Conservation (phyloP, 2,329 filamentous ascomycete genomes). For the Penicillium digitatum region DNA sequence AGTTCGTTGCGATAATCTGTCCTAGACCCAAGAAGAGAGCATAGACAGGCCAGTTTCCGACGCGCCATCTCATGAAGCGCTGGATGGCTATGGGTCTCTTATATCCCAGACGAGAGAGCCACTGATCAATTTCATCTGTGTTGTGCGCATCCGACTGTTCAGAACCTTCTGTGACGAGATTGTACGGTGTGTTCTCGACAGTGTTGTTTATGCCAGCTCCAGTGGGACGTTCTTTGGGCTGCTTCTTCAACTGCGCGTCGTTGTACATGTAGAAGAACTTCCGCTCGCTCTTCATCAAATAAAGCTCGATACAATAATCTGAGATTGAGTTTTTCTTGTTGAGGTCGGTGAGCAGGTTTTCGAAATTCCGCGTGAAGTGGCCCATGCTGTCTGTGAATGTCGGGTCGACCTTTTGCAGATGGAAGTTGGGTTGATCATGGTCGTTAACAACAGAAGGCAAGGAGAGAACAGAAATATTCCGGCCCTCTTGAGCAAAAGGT, state of each 20-base stretch:
- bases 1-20: conserved; percentile 62
- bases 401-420: conserved; percentile 62
- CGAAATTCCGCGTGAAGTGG: conserved; percentile 57
- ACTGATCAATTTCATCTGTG: conserved; percentile 35
- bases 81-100: conserved; percentile 53
- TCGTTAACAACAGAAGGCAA: conserved; percentile 55
- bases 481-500: conserved; percentile 11
- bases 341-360: conserved; percentile 53
- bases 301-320: conserved; percentile 61
- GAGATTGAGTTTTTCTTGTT: conserved; percentile 56
- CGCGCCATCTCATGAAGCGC: conserved; percentile 53
- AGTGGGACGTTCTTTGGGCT: conserved; percentile 37
- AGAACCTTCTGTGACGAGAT: conserved; percentile 23
- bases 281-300: conserved; percentile 61
- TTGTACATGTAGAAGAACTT: conserved; percentile 61
- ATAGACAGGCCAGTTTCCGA: conserved; percentile 62
- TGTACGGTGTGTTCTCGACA: conserved; percentile 35
- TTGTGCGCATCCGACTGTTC: conserved; percentile 32
- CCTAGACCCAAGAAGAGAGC: conserved; percentile 58
- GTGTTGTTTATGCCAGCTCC: conserved; percentile 38
- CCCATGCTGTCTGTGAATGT: conserved; percentile 64
- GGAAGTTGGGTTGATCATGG: conserved; percentile 56
- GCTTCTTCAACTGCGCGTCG: conserved; percentile 54
- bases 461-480: conserved; percentile 50
- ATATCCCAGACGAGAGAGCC: conserved; percentile 45